Conservation (phyloP, 305 asterid species). For the Solanum aculeatissimum region DNA sequence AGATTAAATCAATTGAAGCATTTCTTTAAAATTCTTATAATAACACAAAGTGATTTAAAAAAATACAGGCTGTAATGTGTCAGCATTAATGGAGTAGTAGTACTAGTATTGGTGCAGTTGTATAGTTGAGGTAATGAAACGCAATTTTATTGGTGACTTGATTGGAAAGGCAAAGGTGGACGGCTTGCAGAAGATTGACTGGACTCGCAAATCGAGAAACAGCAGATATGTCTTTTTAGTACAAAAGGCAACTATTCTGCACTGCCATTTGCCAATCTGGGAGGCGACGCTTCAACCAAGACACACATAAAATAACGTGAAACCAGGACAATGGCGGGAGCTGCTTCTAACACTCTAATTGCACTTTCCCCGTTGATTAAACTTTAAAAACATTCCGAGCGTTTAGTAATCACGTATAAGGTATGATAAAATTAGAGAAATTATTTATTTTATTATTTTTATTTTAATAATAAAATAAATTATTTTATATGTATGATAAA, state of each 20-base stretch:
- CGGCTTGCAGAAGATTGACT: neutral
- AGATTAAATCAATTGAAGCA: too few relatives aligned
- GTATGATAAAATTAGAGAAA: too few relatives aligned
- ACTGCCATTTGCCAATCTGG: neutral
- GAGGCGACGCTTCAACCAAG: neutral
- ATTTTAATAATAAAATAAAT: too few relatives aligned
- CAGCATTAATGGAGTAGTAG: neutral
- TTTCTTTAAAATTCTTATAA: too few relatives aligned
- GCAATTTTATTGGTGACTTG: neutral
- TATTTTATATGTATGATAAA: too few relatives aligned
- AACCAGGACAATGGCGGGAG: neutral
- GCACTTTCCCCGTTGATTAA: too few relatives aligned
- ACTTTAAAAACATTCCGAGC: too few relatives aligned
- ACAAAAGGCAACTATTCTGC: neutral
- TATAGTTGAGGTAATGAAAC: neutral
- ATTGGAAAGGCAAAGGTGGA: neutral
- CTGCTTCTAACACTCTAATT: neutral
- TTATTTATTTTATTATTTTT: too few relatives aligned
- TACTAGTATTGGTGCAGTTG: neutral
- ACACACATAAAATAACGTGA: neutral
- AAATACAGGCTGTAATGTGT: neutral
- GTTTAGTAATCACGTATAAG: too few relatives aligned
- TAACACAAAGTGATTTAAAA: too few relatives aligned
- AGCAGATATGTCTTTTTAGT: neutral
- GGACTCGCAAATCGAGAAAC: neutral